Base-by-base conservation (phyloP, 176 grass and related monocot species). In the Hsuehochloa calcarea region DNA sequence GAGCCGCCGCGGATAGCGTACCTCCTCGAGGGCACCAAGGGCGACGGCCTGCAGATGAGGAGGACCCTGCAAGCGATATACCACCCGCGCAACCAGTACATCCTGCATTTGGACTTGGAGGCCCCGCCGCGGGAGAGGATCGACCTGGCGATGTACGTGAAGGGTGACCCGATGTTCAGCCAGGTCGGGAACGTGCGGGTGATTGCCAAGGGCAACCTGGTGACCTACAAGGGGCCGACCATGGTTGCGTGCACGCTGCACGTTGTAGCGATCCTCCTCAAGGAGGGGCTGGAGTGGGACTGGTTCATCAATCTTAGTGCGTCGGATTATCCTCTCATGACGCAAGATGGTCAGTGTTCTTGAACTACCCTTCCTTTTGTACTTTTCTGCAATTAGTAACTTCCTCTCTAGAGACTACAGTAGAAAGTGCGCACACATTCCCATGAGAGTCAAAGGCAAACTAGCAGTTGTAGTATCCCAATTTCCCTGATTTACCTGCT, bases 291-390 rank as follows among this genome's bases (percentile, higher is more conserved):
- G 5, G 84, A 94, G 58, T 97, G 94, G 92, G 94, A 97, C 77
- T 97, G 94, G 94, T 97, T 97, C 89, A 92, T 97, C 77, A 97
- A 97, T 76, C 88, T 97, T 39, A 97, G 94, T 8, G 92, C 94
- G 3, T 97, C 94, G 0, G 94, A 97, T 80, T 97, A 97, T 86
- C 94, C 94, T 13, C 92, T 97, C 59, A 88, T 97, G 85, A 90
- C 94, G 8, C 94, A 97, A 82, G 94, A 97, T 79, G 92, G 94
- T 94, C 49, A 89, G 86, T 92, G 5, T 59, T 85, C 40, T 89
- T 73, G 0, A 56, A 34, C 63, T 20, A 10, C 45, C 4, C 10
- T 66, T 35, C 20, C 0, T 31, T 23, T 6, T 70, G 9, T 46
- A 63, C 5, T 72, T 34, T 65, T 27, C 16, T 65, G 60, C 41